Evolutionary conservation across 768 basidiomycete genomes (phyloP), one percentile per base, ranked within the genome.

Genomic region (Leucosporidium creatinivorum): DNA sequence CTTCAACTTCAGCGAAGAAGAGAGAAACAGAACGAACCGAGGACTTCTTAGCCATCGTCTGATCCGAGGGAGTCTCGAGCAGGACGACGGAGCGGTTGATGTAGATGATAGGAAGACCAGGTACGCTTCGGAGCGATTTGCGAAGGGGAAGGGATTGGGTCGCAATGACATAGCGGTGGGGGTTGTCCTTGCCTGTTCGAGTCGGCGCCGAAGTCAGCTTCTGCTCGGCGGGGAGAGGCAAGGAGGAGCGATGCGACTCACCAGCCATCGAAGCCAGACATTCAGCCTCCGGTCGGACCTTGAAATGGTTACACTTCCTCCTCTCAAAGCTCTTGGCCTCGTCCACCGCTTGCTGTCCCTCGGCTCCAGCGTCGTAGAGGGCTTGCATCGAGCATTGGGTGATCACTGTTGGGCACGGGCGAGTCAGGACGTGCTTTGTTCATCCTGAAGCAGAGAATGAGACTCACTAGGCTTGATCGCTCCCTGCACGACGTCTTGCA

Each of bases 331-430:
- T 84, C 79, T 97, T 98, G 2, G 96, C 94, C 52, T 96, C 82
- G 76, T 96, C 90, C 0, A 91, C 87, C 0, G 87, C 84, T 0
- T 84, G 79, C 76, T 97, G 93, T 36, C 84, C 83, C 2, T 82
- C 75, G 8, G 47, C 44, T 13, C 69, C 69, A 12, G 30, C 48
- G 4, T 91, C 83, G 79, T 99, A 98, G 3, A 99, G 83, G 76
- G 91, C 90, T 72, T 93, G 87, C 51, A 99, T 92, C 76, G 88
- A 94, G 78, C 96, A 99, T 77, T 98, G 94, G 0, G 96, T 97
- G 78, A 99, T 97, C 94, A 99, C 96, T 73, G 65, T 51, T 47
- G 30, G 39, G 50, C 19, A 26, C 3, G 23, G 21, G 23, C 17
- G 9, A n/a, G 57, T 58, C 25, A 58, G 57, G 3, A 44, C 10